These are phyloP conservation scores for Elymus sibiricus DNA, from an alignment of 176 grass and related monocot species.

Conservation along the genomic window DNA sequence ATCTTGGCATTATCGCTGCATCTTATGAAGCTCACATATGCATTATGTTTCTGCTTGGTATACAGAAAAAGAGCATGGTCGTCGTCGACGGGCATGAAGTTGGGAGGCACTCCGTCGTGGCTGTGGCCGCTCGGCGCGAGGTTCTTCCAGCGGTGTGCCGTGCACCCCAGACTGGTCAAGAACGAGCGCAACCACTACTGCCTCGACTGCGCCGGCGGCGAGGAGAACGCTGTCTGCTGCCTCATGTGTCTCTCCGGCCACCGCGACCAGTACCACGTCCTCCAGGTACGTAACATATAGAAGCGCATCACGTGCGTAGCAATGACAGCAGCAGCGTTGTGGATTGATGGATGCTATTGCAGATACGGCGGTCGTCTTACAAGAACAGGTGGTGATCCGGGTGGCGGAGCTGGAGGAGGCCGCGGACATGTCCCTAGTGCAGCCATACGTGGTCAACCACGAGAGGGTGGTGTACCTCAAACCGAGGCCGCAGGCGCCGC, in stretches of 20 bases:
- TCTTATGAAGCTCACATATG: no score
- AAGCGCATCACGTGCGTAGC: background rate
- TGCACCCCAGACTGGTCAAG: background rate
- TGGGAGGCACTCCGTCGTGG: background rate
- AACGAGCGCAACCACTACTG: slow-evolving; percentile 2
- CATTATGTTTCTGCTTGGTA: background rate
- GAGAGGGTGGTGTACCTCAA: no score
- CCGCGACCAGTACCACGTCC: background rate
- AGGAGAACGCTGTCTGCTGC: background rate
- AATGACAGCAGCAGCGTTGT: background rate
- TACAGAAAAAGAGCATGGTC: background rate
- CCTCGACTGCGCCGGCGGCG: no score
- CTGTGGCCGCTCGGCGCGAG: background rate
- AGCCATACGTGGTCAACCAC: no score
- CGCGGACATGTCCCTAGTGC: no score
- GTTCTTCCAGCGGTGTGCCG: background rate
- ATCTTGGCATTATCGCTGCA: no score
- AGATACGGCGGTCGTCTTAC: no score
- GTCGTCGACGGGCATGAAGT: no score
- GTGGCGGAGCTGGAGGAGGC: no score
- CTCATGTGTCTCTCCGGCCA: background rate
- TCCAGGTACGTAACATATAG: slow-evolving; percentile 10
- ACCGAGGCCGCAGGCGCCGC: no score
- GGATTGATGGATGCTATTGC: no score
- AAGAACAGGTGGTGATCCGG: no score